A percentile compares a stretch with the other conserved stretches of the same genome.
phyloP scores from a whole-genome alignment of 2,329 filamentous ascomycete species.

The Lomentospora prolificans region DNA sequence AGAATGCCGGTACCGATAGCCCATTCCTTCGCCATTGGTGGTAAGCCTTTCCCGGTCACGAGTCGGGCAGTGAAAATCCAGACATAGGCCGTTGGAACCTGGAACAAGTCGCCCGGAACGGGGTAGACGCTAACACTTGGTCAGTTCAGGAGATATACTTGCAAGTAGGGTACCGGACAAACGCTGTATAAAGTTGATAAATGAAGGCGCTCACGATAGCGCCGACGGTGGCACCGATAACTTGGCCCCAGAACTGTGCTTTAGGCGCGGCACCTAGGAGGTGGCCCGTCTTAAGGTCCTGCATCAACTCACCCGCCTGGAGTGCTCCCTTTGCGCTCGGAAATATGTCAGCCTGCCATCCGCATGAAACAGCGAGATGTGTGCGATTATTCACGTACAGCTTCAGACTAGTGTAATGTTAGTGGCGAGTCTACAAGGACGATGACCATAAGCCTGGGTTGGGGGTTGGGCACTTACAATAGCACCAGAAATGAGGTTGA shows the following conservation, averaged over 20 bases:
- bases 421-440: not conserved
- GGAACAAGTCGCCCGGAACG: conserved; percentile 81
- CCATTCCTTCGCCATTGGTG: conserved; percentile 72
- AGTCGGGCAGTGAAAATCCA: conserved; percentile 96
- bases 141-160: not conserved
- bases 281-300: conserved; percentile 94
- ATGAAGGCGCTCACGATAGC: conserved; percentile 79
- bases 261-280: conserved; percentile 84
- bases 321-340: conserved; percentile 50
- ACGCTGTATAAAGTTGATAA: conserved; percentile 75
- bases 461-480: conserved; percentile 35
- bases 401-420: conserved; percentile 24
- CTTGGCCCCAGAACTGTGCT: conserved; percentile 93
- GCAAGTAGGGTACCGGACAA: conserved; percentile 12
- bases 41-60: conserved; percentile 83
- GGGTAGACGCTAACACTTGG: conserved; percentile 58
- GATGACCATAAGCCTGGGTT: not conserved
- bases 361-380: not conserved
- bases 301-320: conserved; percentile 92
- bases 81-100: conserved; percentile 89
- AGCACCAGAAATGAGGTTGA: conserved; percentile 89
- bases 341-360: conserved; percentile 7
- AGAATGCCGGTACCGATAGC: conserved; percentile 64
- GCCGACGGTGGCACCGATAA: conserved; percentile 80
- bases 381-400: conserved; percentile 18